Percentiles rank a stretch among this genome's conserved stretches.
phyloP scores from a whole-genome alignment of 2,329 filamentous ascomycete species.

The Fusarium sp. region DNA sequence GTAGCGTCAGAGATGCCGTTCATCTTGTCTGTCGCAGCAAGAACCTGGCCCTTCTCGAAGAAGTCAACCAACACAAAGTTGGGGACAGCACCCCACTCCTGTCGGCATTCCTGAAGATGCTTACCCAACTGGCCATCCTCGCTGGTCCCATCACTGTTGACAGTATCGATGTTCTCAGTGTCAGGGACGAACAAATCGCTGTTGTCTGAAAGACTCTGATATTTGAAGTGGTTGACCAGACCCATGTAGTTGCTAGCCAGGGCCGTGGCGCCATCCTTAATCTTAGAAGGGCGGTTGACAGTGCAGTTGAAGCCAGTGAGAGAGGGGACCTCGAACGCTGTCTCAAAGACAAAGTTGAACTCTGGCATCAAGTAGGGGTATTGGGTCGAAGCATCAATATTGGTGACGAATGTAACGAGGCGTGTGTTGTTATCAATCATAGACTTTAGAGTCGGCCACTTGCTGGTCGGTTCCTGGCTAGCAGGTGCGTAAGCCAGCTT shows the following conservation, averaged over 20 bases:
- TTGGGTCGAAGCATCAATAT: conserved; percentile 56
- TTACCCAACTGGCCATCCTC: conserved; percentile 65
- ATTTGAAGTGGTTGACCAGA: conserved; percentile 85
- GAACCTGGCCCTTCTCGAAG: conserved; percentile 77
- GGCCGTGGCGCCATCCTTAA: conserved; percentile 64
- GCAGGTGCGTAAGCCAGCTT: conserved; percentile 71
- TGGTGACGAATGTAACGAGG: conserved; percentile 77
- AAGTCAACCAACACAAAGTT: conserved; percentile 84
- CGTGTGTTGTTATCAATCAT: conserved; percentile 75
- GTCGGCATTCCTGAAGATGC: conserved; percentile 66
- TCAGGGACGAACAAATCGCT: conserved; percentile 69
- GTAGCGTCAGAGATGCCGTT: conserved; percentile 65
- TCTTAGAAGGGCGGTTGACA: conserved; percentile 71
- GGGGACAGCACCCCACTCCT: conserved; percentile 72
- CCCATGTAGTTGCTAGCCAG: conserved; percentile 72
- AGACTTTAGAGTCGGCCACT: conserved; percentile 78
- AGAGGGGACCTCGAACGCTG: conserved; percentile 72
- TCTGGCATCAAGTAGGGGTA: conserved; percentile 72
- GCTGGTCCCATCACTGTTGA: conserved; percentile 72
- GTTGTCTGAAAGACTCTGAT: conserved; percentile 65
- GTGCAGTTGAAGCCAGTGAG: conserved; percentile 78
- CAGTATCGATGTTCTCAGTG: conserved; percentile 68
- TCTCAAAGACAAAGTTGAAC: conserved; percentile 79
- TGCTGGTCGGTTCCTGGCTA: conserved; percentile 54
- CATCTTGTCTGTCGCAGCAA: conserved; percentile 75